Conservation (phyloP, 805 yeast genomes). For the Wickerhamomyces rabaulensis region DNA sequence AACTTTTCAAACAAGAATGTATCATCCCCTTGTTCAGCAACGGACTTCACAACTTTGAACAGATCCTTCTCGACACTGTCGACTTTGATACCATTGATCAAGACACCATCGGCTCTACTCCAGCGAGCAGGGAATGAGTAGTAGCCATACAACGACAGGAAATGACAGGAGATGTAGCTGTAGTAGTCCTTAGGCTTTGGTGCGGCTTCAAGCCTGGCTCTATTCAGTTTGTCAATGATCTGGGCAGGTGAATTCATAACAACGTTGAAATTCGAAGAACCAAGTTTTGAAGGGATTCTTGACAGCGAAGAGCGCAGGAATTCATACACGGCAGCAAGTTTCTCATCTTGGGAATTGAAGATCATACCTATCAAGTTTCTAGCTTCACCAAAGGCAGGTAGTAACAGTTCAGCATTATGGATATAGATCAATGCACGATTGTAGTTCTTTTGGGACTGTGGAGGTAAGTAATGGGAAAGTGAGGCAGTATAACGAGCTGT, state of each 20-base stretch:
- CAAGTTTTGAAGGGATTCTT: slow-evolving; percentile 35
- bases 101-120: slow-evolving; percentile 23
- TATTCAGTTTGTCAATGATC: slow-evolving; percentile 24
- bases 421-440: slow-evolving; percentile 42
- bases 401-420: slow-evolving; percentile 45
- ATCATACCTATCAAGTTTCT: slow-evolving; percentile 55
- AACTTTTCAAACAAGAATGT: slow-evolving; percentile 26
- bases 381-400: slow-evolving; percentile 68
- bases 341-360: slow-evolving; percentile 33
- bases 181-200: slow-evolving; percentile 10
- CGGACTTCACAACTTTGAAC: slow-evolving; percentile 19
- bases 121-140: slow-evolving; percentile 38
- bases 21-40: slow-evolving; percentile 11
- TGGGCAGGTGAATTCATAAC: slow-evolving; percentile 29
- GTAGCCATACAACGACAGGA: slow-evolving; percentile 37
- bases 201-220: slow-evolving; percentile 13
- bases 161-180: slow-evolving; percentile 13
- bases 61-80: slow-evolving; percentile 28
- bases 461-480: slow-evolving; percentile 24
- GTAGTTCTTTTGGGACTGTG: slow-evolving; percentile 36
- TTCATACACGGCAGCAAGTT: slow-evolving; percentile 33
- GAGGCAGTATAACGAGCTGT: slow-evolving; percentile 51
- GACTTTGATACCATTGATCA: slow-evolving; percentile 27
- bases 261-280: slow-evolving; percentile 30
- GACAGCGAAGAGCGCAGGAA: slow-evolving; percentile 40